phyloP scores from a whole-genome alignment of 108 stramenopile genomes.

The Fistulifera pelliculosa region DNA sequence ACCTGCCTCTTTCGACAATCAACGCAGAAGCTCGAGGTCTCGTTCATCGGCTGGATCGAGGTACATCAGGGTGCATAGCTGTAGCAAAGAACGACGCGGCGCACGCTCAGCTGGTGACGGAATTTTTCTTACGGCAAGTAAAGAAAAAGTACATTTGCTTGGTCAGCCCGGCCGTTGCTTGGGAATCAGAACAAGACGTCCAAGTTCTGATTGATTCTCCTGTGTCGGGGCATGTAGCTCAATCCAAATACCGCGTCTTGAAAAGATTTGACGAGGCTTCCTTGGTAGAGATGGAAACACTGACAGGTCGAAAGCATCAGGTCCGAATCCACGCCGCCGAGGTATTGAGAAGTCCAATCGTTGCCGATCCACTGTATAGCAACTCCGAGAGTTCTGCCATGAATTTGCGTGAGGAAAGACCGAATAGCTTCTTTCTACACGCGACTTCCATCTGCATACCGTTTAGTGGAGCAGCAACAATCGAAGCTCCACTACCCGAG shows the following conservation, averaged over 20 bases:
- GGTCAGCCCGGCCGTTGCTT: conserved; percentile 16
- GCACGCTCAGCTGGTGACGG: conserved; percentile 49
- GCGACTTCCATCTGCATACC: conserved; percentile 36
- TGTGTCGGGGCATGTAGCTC: conserved; percentile 29
- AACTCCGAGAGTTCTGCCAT: conserved; percentile 3
- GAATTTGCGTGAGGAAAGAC: background rate
- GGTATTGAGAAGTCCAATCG: conserved; percentile 38
- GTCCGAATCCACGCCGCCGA: conserved; percentile 62
- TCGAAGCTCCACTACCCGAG: conserved; percentile 18
- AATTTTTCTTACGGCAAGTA: conserved; percentile 48
- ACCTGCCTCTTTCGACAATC: conserved; percentile 51
- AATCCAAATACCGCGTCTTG: conserved; percentile 22
- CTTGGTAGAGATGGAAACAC: conserved; percentile 40
- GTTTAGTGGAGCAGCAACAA: conserved; percentile 27
- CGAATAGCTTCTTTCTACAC: conserved; percentile 47
- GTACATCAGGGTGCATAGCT: conserved; percentile 56
- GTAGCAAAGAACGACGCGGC: conserved; percentile 59
- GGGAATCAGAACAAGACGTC: background rate
- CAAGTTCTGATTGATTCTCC: conserved; percentile 10
- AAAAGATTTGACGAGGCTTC: conserved; percentile 15
- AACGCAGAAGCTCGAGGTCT: conserved; percentile 53
- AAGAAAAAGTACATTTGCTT: conserved; percentile 55
- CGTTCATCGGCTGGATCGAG: conserved; percentile 77
- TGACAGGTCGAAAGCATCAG: conserved; percentile 76
- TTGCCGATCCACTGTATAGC: conserved; percentile 40